These are phyloP conservation scores for Dendrobium officinale DNA, from an alignment of 106 monocot genomes.

Conservation along the genomic window DNA sequence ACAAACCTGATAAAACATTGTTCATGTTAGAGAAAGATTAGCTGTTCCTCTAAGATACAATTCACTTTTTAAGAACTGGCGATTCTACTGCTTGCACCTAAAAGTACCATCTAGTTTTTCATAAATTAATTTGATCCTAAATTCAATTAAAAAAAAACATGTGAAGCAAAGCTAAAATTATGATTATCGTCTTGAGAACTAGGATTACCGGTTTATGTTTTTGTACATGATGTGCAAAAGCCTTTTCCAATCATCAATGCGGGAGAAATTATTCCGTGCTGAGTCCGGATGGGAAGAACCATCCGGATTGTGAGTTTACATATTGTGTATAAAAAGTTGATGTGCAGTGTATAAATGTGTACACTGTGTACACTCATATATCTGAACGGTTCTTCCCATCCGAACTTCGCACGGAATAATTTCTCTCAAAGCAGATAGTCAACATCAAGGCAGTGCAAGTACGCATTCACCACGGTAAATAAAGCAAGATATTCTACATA, in stretches of 20 bases:
- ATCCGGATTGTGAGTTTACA: too few relatives aligned
- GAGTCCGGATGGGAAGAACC: too few relatives aligned
- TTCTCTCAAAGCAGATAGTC: background rate
- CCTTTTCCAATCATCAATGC: background rate
- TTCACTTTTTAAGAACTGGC: background rate
- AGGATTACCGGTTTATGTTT: background rate
- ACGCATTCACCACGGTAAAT: too few relatives aligned
- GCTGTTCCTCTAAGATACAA: background rate
- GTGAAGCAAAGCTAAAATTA: background rate
- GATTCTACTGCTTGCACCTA: background rate
- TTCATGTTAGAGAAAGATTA: background rate
- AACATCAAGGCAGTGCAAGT: background rate
- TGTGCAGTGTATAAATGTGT: too few relatives aligned
- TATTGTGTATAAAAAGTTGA: too few relatives aligned
- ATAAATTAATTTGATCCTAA: background rate
- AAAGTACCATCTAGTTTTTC: background rate
- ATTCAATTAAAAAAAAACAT: background rate
- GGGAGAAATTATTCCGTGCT: too few relatives aligned
- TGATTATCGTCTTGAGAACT: background rate
- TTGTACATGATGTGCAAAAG: background rate
- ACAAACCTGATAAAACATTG: conserved; percentile 40
- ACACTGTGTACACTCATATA: too few relatives aligned
- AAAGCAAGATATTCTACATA: too few relatives aligned
- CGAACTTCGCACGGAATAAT: too few relatives aligned
- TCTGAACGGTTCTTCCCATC: too few relatives aligned